Conservation (phyloP, 1,139 yeast species). For the Taphrina pruni region DNA sequence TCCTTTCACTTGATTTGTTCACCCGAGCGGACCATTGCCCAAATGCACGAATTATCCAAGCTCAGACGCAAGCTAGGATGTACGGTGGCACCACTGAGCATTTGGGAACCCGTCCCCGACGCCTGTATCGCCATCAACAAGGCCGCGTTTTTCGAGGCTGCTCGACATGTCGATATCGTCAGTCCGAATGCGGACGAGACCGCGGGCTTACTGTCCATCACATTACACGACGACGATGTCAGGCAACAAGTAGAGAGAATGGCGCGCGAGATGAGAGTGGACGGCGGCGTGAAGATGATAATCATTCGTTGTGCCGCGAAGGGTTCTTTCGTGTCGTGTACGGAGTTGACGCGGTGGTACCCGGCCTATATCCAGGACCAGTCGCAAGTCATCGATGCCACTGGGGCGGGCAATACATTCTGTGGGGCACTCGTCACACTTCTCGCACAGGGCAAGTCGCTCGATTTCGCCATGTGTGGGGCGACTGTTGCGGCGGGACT, state of each 20-base stretch:
- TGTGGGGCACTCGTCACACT: constrained; percentile 81
- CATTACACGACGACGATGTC: not conserved
- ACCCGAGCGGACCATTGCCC: constrained; percentile 51
- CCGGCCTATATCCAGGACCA: constrained; percentile 51
- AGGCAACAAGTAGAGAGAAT: not conserved
- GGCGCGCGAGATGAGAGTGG: constrained; percentile 3
- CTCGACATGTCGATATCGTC: constrained; percentile 64
- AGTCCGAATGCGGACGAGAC: constrained; percentile 90
- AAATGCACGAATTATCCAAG: not conserved
- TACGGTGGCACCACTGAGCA: constrained; percentile 46
- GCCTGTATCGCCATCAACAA: constrained; percentile 62
- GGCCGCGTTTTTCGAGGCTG: constrained; percentile 54
- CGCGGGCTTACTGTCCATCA: constrained; percentile 52
- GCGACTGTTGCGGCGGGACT: constrained; percentile 40
- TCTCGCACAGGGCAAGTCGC: constrained; percentile 48
- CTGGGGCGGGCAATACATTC: constrained; percentile 93
- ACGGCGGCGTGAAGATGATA: constrained; percentile 7
- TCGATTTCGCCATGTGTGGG: constrained; percentile 25
- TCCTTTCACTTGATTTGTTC: constrained; percentile 79
- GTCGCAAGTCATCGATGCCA: constrained; percentile 73
- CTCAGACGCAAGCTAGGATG: constrained; percentile 44
- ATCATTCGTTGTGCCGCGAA: constrained; percentile 13
- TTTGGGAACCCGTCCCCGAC: constrained; percentile 90
- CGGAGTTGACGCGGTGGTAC: constrained; percentile 2
- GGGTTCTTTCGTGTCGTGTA: constrained; percentile 9